phyloP scores from a whole-genome alignment of 192 early-diverging fungal species.

The Powellomyces hirtus region DNA sequence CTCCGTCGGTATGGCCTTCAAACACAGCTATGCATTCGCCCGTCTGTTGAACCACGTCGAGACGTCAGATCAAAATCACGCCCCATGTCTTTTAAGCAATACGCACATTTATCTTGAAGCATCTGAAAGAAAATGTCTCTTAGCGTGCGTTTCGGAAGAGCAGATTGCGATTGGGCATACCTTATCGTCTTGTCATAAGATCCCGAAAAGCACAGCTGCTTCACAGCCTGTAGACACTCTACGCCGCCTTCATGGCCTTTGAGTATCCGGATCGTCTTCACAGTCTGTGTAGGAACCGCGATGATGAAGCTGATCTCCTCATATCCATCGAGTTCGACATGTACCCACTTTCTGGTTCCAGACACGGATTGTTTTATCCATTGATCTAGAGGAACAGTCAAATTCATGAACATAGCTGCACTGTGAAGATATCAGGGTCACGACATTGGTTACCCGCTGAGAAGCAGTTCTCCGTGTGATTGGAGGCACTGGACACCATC shows the following conservation, averaged over 20 bases:
- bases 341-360: slow-evolving; percentile 47
- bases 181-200: slow-evolving; percentile 55
- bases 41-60: slow-evolving; percentile 23
- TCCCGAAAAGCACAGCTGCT: slow-evolving; percentile 43
- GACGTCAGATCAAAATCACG: not conserved
- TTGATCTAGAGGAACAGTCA: slow-evolving; percentile 37
- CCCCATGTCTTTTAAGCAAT: not conserved
- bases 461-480: slow-evolving; percentile 31
- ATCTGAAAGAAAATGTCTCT: not conserved
- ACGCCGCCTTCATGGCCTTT: slow-evolving; percentile 48
- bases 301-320: too few species aligned
- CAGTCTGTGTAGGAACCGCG: too few species aligned
- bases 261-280: slow-evolving; percentile 34
- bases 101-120: not conserved
- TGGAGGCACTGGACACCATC: slow-evolving; percentile 57
- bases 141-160: too few species aligned
- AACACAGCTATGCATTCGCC: slow-evolving; percentile 45
- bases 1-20: slow-evolving; percentile 55
- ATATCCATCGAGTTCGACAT: too few species aligned
- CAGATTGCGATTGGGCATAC: slow-evolving; percentile 30
- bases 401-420: not conserved
- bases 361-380: slow-evolving; percentile 53
- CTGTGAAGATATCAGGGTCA: not conserved
- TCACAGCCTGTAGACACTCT: slow-evolving; percentile 43
- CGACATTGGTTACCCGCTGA: slow-evolving; percentile 30